phyloP scores from a whole-genome alignment of 768 basidiomycete species.

The Boletus eberwhitei region DNA sequence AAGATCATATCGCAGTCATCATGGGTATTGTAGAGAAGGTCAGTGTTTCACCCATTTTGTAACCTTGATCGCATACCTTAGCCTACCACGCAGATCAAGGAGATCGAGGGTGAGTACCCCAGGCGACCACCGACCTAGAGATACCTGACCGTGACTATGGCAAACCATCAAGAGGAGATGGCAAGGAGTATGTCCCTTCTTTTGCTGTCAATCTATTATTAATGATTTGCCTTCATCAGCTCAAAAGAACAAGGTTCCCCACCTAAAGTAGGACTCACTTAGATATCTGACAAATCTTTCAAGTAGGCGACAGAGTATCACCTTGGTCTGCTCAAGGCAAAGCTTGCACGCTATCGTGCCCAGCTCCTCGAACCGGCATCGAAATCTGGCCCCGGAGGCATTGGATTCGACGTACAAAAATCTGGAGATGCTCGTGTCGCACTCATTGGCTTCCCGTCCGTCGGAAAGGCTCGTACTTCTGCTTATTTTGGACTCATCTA shows the following conservation, averaged over 20 bases:
- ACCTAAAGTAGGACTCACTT: not conserved
- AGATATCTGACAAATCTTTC: constrained; percentile 12
- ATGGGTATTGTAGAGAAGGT: constrained; percentile 98
- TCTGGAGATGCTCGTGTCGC: constrained; percentile 89
- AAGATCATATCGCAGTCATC: constrained; percentile 22
- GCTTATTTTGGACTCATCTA: not conserved
- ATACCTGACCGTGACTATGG: constrained; percentile 10
- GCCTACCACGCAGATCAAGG: constrained; percentile 76
- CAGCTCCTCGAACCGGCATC: constrained; percentile 89
- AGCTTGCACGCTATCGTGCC: constrained; percentile 89
- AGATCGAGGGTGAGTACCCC: constrained; percentile 80
- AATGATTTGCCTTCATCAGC: constrained; percentile 41
- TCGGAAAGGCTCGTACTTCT: constrained; percentile 63
- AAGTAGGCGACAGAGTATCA: constrained; percentile 89
- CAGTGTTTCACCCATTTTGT: constrained; percentile 4
- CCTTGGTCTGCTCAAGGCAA: constrained; percentile 90
- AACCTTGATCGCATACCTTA: constrained; percentile 2
- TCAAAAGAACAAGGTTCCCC: constrained; percentile 89
- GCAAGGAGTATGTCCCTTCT: constrained; percentile 74
- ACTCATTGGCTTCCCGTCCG: constrained; percentile 93
- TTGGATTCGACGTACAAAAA: constrained; percentile 87
- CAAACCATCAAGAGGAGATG: constrained; percentile 81
- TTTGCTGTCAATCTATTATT: not conserved
- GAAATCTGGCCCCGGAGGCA: constrained; percentile 77
- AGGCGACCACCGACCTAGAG: not conserved